Base-by-base conservation (phyloP, 352 stramenopile genomes). In the Globisporangium orthogonon region DNA sequence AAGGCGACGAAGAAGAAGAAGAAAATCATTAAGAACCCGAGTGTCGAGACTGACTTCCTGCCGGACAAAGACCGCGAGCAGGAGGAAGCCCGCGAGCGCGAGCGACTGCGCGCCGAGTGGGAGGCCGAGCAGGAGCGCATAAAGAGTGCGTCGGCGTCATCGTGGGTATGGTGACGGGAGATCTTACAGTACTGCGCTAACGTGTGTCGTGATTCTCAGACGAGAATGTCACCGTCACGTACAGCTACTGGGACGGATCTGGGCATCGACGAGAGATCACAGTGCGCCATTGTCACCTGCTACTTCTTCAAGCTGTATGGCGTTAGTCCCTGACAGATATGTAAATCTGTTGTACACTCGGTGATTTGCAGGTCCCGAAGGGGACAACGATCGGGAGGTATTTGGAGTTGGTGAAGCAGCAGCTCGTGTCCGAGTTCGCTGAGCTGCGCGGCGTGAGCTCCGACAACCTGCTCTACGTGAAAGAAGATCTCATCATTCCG, bases 401-500 rank as follows among this genome's bases (percentile, higher is more conserved):
- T 43, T 68, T 96, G 35, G 87, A 94, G 53, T 74, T 86, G 40
- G 82, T 96, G 0, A 88, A 89, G 50, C 78, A 93, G 67, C 90
- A 98, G 63, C 69, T 98, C 10, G 74, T 84, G 40, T 73, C 76
- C 5, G 91, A 98, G 58, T 99, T 99, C 66, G 70, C 84, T 7
- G 94, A 98, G 60, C 71, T 99, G 44, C 76, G 83, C 23, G 90
- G 90, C 58, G 80, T 97, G 14, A 88, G 84, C 40, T 64, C 84
- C 0, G 96, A 99, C 56, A 97, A 96, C 46, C 73, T 99, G 14
- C 76, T 99, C 28, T 99, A 99, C 75, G 85, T 99, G 59, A 98
- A 98, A 64, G 96, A 99, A 71, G 96, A 99, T 73, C 69, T 98
- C n/a, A 98, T 99, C 57, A 97, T 99, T 57, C 96, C 96, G n/a